These are phyloP conservation scores for Pseudocercospora fijiensis DNA, from an alignment of 2,329 filamentous ascomycete species.

Conservation along the genomic window DNA sequence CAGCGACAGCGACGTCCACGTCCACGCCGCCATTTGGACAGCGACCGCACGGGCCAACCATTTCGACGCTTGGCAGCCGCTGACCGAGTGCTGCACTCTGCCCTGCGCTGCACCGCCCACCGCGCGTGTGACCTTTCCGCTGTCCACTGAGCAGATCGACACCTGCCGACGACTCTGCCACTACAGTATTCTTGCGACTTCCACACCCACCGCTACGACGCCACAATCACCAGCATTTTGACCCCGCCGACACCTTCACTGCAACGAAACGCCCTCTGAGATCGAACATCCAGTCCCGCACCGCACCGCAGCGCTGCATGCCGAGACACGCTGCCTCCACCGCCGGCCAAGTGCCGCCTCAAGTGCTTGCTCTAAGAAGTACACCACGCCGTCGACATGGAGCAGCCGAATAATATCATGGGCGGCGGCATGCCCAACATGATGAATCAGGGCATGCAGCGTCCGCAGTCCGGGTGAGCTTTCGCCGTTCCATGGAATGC, in stretches of 20 bases:
- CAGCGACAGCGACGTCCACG: not conserved
- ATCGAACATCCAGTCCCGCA: not conserved
- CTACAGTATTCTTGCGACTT: not conserved
- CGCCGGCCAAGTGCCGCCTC: slow-evolving; percentile 4
- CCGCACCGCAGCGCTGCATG: slow-evolving; percentile 11
- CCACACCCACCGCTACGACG: not conserved
- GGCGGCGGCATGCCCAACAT: slow-evolving; percentile 3
- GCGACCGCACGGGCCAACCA: not conserved
- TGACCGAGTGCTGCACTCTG: slow-evolving; percentile 6
- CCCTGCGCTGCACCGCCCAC: not conserved
- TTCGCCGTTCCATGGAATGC: not conserved
- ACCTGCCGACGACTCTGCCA: not conserved
- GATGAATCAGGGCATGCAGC: slow-evolving; percentile 22
- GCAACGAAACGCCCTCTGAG: not conserved
- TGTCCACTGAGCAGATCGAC: not conserved
- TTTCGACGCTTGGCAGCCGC: not conserved
- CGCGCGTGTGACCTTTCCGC: not conserved
- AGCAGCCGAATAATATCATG: slow-evolving; percentile 7
- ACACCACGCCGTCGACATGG: slow-evolving; percentile 6
- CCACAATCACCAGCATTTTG: not conserved
- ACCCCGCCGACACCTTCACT: slow-evolving; percentile 1
- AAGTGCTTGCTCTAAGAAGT: not conserved
- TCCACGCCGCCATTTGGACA: not conserved
- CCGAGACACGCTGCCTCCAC: slow-evolving; percentile 6
- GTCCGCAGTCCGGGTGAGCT: slow-evolving; percentile 27